These are phyloP conservation scores for Grifola frondosa DNA, from an alignment of 1,284 basidiomycete genomes.

Conservation along the genomic window DNA sequence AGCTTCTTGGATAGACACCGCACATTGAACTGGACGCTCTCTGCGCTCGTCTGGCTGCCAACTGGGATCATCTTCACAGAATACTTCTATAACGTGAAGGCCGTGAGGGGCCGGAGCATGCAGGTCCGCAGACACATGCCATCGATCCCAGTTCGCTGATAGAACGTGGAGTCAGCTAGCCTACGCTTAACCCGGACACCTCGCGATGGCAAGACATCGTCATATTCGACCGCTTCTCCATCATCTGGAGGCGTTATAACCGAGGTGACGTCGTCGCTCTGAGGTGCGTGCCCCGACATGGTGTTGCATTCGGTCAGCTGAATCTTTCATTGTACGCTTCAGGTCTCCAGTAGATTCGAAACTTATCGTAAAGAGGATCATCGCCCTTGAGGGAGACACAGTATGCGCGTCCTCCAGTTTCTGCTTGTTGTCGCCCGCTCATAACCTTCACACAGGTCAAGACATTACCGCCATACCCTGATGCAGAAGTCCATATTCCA, in stretches of 20 bases:
- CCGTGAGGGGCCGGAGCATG: slow-evolving; percentile 69
- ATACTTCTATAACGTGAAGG: slow-evolving; percentile 53
- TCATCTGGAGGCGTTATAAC: slow-evolving; percentile 38
- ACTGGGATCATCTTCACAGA: slow-evolving; percentile 48
- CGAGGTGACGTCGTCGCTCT: slow-evolving; percentile 69
- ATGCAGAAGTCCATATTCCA: slow-evolving; percentile 54
- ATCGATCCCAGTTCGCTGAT: background rate
- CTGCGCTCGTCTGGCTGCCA: slow-evolving; percentile 58
- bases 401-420: slow-evolving; percentile 25
- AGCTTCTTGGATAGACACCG: slow-evolving; percentile 13
- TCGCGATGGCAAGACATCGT: slow-evolving; percentile 61
- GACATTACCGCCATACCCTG: slow-evolving; percentile 70
- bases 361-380: slow-evolving; percentile 63
- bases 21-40: slow-evolving; percentile 24
- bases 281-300: slow-evolving; percentile 43
- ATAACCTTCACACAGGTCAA: slow-evolving; percentile 39
- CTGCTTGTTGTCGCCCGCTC: background rate
- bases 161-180: slow-evolving; percentile 46
- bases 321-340: background rate
- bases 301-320: background rate
- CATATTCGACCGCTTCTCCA: slow-evolving; percentile 56
- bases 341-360: slow-evolving; percentile 64
- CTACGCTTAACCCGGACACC: slow-evolving; percentile 72
- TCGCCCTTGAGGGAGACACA: slow-evolving; percentile 62
- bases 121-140: slow-evolving; percentile 54